Base-by-base conservation (phyloP, 2,329 filamentous ascomycete genomes). In the Huntiella decipiens region DNA sequence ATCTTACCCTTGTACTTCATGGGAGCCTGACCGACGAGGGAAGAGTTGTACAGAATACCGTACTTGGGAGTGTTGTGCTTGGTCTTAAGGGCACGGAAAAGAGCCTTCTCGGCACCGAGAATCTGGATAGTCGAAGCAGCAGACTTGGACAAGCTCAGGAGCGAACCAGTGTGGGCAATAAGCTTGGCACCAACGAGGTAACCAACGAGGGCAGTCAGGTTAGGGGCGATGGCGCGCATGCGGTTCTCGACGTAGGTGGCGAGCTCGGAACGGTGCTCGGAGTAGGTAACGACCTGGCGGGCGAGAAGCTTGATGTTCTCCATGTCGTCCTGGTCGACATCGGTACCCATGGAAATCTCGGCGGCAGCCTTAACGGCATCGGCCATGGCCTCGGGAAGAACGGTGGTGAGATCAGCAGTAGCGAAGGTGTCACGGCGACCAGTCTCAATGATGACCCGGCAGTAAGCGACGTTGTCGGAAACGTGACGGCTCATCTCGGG, bases 1-100 rank as follows among this genome's bases (percentile, higher is more conserved):
- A 98, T 94, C 72, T 98, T 98, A 56, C 91, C 91, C 79, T 98
- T 98, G 71, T 96, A 96, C 70, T 85, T 88, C 57, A 91, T 91
- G 15, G 84, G 93, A 28, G 91, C 91, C 67, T 98, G 91, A 38
- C 91, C 92, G 53, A 98, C 92, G 39, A 98, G 74, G 22, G 84
- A 91, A 42, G 83, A 82, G 64, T 93, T 82, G 66, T 91, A 92
- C 61, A 92, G 84, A 53, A 93, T 73, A 73, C 91, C 91, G 58
- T 96, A 98, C 66, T 96, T 98, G 59, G 91, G 91, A 35, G 91
- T 98, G 59, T 95, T 86, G 64, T 96, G 88, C 73, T 98, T 96
- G 43, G 91, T 98, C 76, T 98, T 98, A 52, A 98, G 72, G 15
- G 91, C 91, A 58, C 91, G 79, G 79, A 98, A 98, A 38, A 98